Evolutionary conservation across 345 rosid genomes (phyloP).

Genomic region (Citrus unshiu): DNA sequence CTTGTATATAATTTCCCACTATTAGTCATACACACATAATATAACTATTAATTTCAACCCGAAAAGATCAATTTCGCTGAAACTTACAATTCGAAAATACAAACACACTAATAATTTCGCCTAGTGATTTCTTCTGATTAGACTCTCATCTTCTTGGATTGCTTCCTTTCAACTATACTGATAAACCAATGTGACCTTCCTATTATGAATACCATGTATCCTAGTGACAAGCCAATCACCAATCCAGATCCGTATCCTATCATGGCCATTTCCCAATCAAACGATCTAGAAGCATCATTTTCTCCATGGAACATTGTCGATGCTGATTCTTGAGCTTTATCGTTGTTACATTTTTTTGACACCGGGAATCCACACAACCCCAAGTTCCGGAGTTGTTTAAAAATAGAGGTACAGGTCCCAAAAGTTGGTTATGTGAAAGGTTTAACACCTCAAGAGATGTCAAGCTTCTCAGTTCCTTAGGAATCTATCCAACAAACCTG

Average conservation of each 20-base stretch:
- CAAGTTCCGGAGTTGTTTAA: background rate
- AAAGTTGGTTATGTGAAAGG: background rate
- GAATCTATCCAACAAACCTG: too few relatives aligned
- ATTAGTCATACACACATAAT: too few relatives aligned
- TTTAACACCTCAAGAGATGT: too few relatives aligned
- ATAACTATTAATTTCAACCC: too few relatives aligned
- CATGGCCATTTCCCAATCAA: background rate
- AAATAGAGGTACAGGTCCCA: background rate
- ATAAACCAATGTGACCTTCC: background rate
- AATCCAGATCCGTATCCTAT: background rate
- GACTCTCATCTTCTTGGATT: background rate
- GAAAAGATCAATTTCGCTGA: too few relatives aligned
- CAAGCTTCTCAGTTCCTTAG: too few relatives aligned
- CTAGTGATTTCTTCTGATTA: background rate
- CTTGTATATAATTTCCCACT: too few relatives aligned
- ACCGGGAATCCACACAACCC: background rate
- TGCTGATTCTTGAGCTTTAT: background rate
- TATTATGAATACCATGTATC: constrained; percentile 11
- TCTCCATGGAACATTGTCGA: background rate
- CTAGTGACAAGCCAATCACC: background rate
- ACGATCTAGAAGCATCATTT: background rate
- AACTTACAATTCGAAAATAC: too few relatives aligned
- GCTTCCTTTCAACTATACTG: background rate
- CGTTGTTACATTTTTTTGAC: background rate
- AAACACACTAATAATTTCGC: too few relatives aligned